Percentiles rank a stretch among this genome's conserved stretches.
Conservation (phyloP, 176 grass and related monocot genomes). For the Puya raimondii region DNA sequence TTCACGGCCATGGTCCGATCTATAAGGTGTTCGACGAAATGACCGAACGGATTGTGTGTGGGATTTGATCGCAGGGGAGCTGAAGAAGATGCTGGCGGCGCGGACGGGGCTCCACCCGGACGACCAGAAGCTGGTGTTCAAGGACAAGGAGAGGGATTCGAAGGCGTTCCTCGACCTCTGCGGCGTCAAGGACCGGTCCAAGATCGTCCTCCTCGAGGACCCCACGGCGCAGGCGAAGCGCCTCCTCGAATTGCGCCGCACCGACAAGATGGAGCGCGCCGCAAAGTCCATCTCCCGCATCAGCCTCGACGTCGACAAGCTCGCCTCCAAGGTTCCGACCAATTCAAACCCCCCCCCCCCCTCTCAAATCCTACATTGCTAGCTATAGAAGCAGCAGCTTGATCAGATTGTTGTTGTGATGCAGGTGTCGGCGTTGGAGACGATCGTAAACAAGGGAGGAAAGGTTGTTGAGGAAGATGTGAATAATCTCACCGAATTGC, state of each 20-base stretch:
- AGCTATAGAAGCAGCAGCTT: background rate
- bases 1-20: too few relatives aligned
- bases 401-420: background rate
- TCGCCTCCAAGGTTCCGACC: constrained; percentile 59
- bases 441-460: constrained; percentile 69
- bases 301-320: constrained; percentile 79
- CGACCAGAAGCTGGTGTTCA: constrained; percentile 76
- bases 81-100: constrained; percentile 70
- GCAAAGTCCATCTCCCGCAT: constrained; percentile 49
- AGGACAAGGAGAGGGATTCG: constrained; percentile 75
- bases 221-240: constrained; percentile 66
- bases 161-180: constrained; percentile 80
- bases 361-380: background rate
- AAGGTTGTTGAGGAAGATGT: constrained; percentile 74
- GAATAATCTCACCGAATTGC: constrained; percentile 60
- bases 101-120: constrained; percentile 70
- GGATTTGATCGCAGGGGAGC: constrained; percentile 38
- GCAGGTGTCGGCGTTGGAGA: constrained; percentile 76
- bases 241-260: constrained; percentile 70
- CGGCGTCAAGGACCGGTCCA: constrained; percentile 84
- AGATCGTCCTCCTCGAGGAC: constrained; percentile 69
- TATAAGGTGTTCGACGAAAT: constrained; percentile 5
- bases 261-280: constrained; percentile 58
- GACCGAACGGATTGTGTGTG: background rate
- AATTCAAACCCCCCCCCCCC: background rate